These are phyloP conservation scores for Mycena galopus DNA, from an alignment of 768 basidiomycete genomes.

Conservation along the genomic window DNA sequence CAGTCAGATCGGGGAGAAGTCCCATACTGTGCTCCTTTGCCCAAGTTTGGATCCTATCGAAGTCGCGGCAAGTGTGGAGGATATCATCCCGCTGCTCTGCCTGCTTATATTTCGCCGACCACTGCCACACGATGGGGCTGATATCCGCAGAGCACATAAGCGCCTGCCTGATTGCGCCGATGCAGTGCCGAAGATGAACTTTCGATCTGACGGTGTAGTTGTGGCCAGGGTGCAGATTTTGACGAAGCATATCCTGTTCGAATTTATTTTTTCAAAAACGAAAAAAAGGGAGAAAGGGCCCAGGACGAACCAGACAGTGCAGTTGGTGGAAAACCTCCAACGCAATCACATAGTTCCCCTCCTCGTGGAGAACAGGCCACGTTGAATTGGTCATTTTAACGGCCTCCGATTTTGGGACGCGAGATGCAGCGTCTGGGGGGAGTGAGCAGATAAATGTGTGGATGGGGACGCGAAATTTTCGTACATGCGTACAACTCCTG, in stretches of 20 bases:
- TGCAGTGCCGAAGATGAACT: constrained; percentile 34
- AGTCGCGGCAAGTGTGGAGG: constrained; percentile 37
- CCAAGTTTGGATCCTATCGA: constrained; percentile 31
- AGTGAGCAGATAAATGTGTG: not conserved
- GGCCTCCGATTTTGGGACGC: constrained; percentile 32
- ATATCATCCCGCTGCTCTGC: constrained; percentile 35
- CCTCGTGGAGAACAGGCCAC: constrained; percentile 35
- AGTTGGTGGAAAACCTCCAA: constrained; percentile 40
- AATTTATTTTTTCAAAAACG: not conserved
- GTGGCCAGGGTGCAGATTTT: constrained; percentile 24
- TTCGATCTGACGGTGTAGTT: constrained; percentile 21
- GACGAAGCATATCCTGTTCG: constrained; percentile 33
- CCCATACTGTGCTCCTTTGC: constrained; percentile 33
- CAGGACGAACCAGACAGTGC: constrained; percentile 39
- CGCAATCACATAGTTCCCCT: constrained; percentile 35
- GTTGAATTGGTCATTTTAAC: constrained; percentile 34
- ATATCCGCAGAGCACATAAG: constrained; percentile 37
- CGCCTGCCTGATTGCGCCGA: constrained; percentile 35
- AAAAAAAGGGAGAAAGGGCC: no score
- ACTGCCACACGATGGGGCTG: constrained; percentile 38
- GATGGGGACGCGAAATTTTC: no score
- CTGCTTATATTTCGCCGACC: constrained; percentile 26
- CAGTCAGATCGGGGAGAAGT: constrained; percentile 13
- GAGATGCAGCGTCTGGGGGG: constrained; percentile 27
- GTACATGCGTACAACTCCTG: constrained; percentile 33